Evolutionary conservation across 306 rosid genomes (phyloP).

Genomic region (Cicer cuneatum): DNA sequence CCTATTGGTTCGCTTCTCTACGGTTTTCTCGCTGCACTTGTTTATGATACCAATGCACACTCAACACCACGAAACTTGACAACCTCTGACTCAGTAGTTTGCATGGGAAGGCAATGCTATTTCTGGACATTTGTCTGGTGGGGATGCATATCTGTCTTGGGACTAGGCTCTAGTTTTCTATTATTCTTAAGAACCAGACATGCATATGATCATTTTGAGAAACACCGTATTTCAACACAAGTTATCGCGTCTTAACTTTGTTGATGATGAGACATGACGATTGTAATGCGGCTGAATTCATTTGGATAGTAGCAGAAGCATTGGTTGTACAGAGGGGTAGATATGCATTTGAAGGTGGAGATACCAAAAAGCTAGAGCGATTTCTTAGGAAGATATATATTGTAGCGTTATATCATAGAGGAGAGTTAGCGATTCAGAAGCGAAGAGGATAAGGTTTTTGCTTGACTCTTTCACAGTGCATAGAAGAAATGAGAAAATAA

Average conservation of each 20-base stretch:
- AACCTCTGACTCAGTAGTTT: slow-evolving; percentile 56
- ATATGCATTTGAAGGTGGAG: neutral
- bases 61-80: slow-evolving; percentile 36
- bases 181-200: slow-evolving; percentile 77
- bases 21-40: slow-evolving; percentile 77
- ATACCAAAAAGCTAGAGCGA: neutral
- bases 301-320: slow-evolving; percentile 24
- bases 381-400: slow-evolving; percentile 9
- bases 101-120: slow-evolving; percentile 87
- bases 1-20: slow-evolving; percentile 89
- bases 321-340: slow-evolving; percentile 10
- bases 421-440: slow-evolving; percentile 16
- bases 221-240: slow-evolving; percentile 60
- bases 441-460: slow-evolving; percentile 18
- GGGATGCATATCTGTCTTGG: slow-evolving; percentile 80
- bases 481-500: neutral
- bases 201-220: slow-evolving; percentile 76
- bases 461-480: slow-evolving; percentile 7
- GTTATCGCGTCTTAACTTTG: slow-evolving; percentile 34
- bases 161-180: slow-evolving; percentile 64
- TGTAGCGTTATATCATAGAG: slow-evolving; percentile 6
- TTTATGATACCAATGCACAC: slow-evolving; percentile 66
- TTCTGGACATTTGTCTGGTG: slow-evolving; percentile 79
- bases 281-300: slow-evolving; percentile 15
- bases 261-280: neutral